phyloP scores from a whole-genome alignment of 129 eudicot genomes.

The Lonicera japonica region DNA sequence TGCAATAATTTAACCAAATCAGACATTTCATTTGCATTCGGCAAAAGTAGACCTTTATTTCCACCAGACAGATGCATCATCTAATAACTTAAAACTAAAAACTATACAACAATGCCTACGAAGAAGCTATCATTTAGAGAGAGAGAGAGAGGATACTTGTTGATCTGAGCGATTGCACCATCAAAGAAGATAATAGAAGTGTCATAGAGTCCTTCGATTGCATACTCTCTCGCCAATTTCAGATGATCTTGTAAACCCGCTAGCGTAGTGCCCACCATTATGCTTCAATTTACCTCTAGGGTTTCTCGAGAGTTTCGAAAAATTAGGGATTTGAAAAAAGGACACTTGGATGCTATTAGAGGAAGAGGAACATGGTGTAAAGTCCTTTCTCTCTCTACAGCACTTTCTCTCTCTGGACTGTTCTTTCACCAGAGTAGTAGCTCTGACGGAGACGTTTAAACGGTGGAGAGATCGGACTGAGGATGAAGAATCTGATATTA shows the following conservation, averaged over 20 bases:
- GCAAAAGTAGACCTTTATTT: neutral
- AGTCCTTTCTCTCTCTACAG: slow-evolving; percentile 1
- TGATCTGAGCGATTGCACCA: slow-evolving; percentile 98
- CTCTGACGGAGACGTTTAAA: slow-evolving; percentile 41
- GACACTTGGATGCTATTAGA: neutral
- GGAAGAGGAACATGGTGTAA: slow-evolving; percentile 3
- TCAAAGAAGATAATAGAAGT: slow-evolving; percentile 98
- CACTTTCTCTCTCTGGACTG: neutral
- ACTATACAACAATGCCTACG: neutral
- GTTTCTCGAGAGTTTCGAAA: neutral
- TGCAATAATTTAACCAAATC: neutral
- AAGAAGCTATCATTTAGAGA: neutral
- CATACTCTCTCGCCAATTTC: slow-evolving; percentile 90
- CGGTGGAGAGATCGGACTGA: slow-evolving; percentile 21
- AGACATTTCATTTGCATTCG: neutral
- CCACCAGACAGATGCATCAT: neutral
- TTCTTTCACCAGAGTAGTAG: neutral
- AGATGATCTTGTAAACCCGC: slow-evolving; percentile 88
- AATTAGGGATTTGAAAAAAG: neutral
- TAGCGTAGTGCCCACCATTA: slow-evolving; percentile 64
- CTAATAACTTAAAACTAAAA: neutral
- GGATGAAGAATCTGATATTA: neutral
- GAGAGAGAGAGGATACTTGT: slow-evolving; percentile 47
- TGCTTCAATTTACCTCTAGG: neutral
- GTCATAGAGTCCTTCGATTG: slow-evolving; percentile 88